Percentiles rank a stretch among this genome's conserved stretches.
Conservation (phyloP, 306 rosid genomes). For the Comarum palustre region DNA sequence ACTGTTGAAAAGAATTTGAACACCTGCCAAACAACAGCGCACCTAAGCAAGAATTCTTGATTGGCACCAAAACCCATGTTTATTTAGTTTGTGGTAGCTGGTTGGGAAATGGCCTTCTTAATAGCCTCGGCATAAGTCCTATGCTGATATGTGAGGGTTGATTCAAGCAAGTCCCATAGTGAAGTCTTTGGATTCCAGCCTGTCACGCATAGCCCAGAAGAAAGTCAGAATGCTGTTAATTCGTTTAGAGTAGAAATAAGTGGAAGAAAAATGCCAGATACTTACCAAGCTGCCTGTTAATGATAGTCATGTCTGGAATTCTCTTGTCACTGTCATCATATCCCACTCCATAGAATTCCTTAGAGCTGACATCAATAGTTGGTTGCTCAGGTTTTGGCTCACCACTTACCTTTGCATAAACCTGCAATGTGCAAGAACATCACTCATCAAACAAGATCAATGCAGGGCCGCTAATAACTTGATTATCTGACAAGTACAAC, state of each 20-base stretch:
- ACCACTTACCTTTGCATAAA: slow-evolving; percentile 75
- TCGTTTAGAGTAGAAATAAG: background rate
- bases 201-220: slow-evolving; percentile 20
- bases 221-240: background rate
- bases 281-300: slow-evolving; percentile 81
- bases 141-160: slow-evolving; percentile 91
- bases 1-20: slow-evolving; percentile 22
- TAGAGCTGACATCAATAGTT: slow-evolving; percentile 73
- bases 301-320: slow-evolving; percentile 94
- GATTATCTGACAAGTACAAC: background rate
- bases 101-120: slow-evolving; percentile 62
- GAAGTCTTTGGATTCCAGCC: slow-evolving; percentile 94
- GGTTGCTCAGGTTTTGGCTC: slow-evolving; percentile 58
- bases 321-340: slow-evolving; percentile 92
- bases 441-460: background rate
- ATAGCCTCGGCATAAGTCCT: slow-evolving; percentile 85
- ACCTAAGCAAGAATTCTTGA: slow-evolving; percentile 30
- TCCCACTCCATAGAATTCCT: slow-evolving; percentile 89
- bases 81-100: slow-evolving; percentile 52
- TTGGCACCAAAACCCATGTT: slow-evolving; percentile 19
- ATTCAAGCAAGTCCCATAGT: slow-evolving; percentile 86
- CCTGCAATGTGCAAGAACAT: slow-evolving; percentile 41
- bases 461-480: background rate
- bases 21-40: slow-evolving; percentile 30
- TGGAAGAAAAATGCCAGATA: background rate